A percentile compares a stretch with the other conserved stretches of the same genome.
Evolutionary conservation across 495 filamentous ascomycete species (phyloP).

Genomic region (Penicillium soppii): DNA sequence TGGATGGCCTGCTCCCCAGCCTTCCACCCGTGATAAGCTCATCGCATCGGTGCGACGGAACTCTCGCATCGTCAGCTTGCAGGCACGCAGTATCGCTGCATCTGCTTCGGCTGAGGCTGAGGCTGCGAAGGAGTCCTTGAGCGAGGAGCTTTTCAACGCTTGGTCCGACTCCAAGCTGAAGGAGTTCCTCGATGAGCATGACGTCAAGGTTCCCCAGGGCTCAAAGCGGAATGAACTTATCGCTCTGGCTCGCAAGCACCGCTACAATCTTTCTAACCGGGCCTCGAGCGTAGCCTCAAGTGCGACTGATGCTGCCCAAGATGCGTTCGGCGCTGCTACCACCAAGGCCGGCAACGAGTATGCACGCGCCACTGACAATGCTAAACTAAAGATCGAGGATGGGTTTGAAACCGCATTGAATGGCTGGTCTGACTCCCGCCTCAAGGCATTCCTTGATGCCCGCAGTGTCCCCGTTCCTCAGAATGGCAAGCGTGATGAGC

Average conservation of each 20-base stretch:
- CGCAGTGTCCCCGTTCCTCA: constrained; percentile 70
- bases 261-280: constrained; percentile 68
- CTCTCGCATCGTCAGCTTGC: constrained; percentile 72
- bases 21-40: constrained; percentile 80
- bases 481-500: constrained; percentile 72
- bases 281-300: constrained; percentile 51
- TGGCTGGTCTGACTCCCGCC: constrained; percentile 68
- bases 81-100: constrained; percentile 55
- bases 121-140: constrained; percentile 66
- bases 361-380: constrained; percentile 72
- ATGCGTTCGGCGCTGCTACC: constrained; percentile 76
- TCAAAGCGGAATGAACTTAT: constrained; percentile 86
- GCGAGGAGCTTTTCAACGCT: constrained; percentile 79
- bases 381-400: constrained; percentile 60
- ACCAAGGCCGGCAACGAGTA: constrained; percentile 76
- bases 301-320: constrained; percentile 48
- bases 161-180: constrained; percentile 86
- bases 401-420: constrained; percentile 63
- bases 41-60: constrained; percentile 90
- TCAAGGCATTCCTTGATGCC: constrained; percentile 69
- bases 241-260: constrained; percentile 88
- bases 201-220: constrained; percentile 83
- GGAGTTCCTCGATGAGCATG: constrained; percentile 73
- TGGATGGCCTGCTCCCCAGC: constrained; percentile 86
- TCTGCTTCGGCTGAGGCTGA: constrained; percentile 66